These are phyloP conservation scores for Boletus subcaerulescens DNA, from an alignment of 768 basidiomycete species.

Conservation along the genomic window DNA sequence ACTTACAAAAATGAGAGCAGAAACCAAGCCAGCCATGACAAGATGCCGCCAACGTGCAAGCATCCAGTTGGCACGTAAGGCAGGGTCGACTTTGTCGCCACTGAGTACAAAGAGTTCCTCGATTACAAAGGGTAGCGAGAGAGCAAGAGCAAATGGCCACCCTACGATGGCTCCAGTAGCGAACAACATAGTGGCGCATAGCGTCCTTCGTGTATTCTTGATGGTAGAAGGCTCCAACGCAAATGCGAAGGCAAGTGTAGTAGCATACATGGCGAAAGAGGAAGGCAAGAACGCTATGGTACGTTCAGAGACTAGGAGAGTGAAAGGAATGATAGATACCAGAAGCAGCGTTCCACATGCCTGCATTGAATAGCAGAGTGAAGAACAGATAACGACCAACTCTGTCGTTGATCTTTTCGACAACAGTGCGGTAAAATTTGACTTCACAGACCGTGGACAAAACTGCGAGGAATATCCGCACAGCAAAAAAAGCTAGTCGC, in stretches of 20 bases:
- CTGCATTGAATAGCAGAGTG: constrained; percentile 79
- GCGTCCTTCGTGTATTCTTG: constrained; percentile 51
- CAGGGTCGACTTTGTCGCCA: constrained; percentile 56
- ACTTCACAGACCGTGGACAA: constrained; percentile 76
- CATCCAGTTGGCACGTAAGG: constrained; percentile 51
- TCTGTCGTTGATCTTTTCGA: constrained; percentile 78
- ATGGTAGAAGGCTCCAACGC: constrained; percentile 57
- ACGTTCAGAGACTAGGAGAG: constrained; percentile 11
- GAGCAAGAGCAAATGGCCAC: constrained; percentile 93
- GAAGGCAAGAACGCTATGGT: constrained; percentile 86
- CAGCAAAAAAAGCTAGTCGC: constrained; percentile 87
- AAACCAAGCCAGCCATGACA: constrained; percentile 48
- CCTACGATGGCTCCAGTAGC: constrained; percentile 86
- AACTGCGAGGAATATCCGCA: constrained; percentile 76
- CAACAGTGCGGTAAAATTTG: constrained; percentile 76
- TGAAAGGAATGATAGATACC: constrained; percentile 41
- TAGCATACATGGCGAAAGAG: constrained; percentile 91
- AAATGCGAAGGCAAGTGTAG: constrained; percentile 73
- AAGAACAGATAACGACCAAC: constrained; percentile 94
- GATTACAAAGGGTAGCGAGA: constrained; percentile 84
- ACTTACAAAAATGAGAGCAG: constrained; percentile 63
- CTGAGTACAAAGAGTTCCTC: constrained; percentile 85
- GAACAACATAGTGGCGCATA: constrained; percentile 66
- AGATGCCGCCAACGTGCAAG: constrained; percentile 59
- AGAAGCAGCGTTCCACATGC: constrained; percentile 91